phyloP scores from a whole-genome alignment of 495 filamentous ascomycete species.

The Hypoxylon perforatum region DNA sequence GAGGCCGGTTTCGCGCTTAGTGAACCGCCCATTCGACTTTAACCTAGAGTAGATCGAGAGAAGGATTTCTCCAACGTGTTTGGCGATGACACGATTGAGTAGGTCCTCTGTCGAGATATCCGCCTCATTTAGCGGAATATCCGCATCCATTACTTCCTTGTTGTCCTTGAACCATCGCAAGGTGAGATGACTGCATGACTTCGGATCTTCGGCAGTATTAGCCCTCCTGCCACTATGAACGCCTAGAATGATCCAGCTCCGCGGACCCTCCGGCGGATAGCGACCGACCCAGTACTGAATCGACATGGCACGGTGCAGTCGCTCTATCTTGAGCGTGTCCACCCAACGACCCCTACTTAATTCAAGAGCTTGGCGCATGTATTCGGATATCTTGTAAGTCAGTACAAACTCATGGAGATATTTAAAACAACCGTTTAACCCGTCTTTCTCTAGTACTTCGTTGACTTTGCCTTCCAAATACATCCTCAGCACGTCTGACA shows the following conservation, averaged over 20 bases:
- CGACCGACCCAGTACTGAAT: slow-evolving; percentile 89
- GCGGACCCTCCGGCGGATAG: slow-evolving; percentile 63
- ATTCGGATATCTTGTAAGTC: slow-evolving; percentile 85
- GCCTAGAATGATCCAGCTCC: slow-evolving; percentile 93
- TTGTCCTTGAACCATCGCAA: slow-evolving; percentile 88
- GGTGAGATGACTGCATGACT: slow-evolving; percentile 62
- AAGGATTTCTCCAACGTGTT: slow-evolving; percentile 76
- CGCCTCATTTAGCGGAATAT: slow-evolving; percentile 72
- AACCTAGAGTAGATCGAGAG: slow-evolving; percentile 68
- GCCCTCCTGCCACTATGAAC: slow-evolving; percentile 70
- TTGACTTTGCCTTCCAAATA: slow-evolving; percentile 79
- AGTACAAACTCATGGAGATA: slow-evolving; percentile 86
- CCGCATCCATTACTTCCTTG: slow-evolving; percentile 72
- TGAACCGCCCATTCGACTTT: slow-evolving; percentile 65
- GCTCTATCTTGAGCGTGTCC: slow-evolving; percentile 76
- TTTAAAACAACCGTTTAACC: slow-evolving; percentile 81
- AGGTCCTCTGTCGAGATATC: slow-evolving; percentile 77
- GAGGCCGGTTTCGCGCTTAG: slow-evolving; percentile 64
- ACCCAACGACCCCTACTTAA: slow-evolving; percentile 77
- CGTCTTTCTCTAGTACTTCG: slow-evolving; percentile 67
- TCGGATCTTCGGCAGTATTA: slow-evolving; percentile 47
- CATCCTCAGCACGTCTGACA: slow-evolving; percentile 68
- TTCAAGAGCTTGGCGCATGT: slow-evolving; percentile 78
- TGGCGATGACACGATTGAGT: slow-evolving; percentile 76
- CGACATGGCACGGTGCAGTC: slow-evolving; percentile 79